Base-by-base conservation (phyloP, 768 basidiomycete genomes). In the Boletus vinaceobasis region DNA sequence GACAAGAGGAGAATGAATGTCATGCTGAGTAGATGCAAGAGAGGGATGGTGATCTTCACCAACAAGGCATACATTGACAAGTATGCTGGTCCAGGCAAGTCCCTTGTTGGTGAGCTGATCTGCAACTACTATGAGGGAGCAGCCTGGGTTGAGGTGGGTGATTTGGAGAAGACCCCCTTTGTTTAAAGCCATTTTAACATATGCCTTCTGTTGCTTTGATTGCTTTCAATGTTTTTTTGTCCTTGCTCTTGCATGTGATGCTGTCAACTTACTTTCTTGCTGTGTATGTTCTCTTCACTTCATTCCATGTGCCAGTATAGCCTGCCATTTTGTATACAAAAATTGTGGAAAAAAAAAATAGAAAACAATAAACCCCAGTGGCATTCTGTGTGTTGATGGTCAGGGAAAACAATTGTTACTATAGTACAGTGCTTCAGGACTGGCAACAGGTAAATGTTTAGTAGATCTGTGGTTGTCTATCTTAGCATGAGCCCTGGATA, bases 1-100 rank as follows among this genome's bases (percentile, higher is more conserved):
- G 84, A 84, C 61, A 59, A 77, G 10, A 78, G 86, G 29, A 78
- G 91, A 17, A 86, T 87, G 50, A 93, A 93, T 84, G 90, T 93
- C 54, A 91, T 93, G 89, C 83, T 93, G 8, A 86, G 84, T 44
- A 81, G 91, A 36, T 90, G 86, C 77, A 86, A 87, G 67, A 76
- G 72, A 47, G 86, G 84, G 31, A 92, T 93, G 89, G 83, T 84
- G 54, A 86, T 93, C 60, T 74, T 86, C 48, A 77, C 85, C 21
- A 88, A 76, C 61, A 73, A 74, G 58, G 72, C 72, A 17, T 93
- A 92, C 64, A 73, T 93, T 38, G 59, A 64, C n/a, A 78, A 79
- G 10, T 63, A 69, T 63, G 89, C 82, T 48, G 66, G 64, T 59
- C 88, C 81, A 43, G 55, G 19, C n/a, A 59, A 73, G 32, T 74